Evolutionary conservation across 129 eudicot species (phyloP), one percentile per base, ranked within the genome.

Genomic region (Pseudognaphalium luteoalbum): DNA sequence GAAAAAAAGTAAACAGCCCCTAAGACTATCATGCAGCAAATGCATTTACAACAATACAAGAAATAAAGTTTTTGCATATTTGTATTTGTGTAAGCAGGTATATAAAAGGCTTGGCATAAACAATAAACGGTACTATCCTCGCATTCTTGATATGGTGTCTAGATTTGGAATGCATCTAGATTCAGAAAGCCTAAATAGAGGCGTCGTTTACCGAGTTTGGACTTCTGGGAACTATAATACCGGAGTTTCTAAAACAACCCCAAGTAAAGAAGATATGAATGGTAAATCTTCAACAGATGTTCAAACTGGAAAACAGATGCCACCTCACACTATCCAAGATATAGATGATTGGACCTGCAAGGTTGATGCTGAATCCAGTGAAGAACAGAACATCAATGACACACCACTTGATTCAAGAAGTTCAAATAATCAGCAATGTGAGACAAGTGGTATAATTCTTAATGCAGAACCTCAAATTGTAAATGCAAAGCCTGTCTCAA

Each of bases 81-180:
- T 66, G 28, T 57, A 68, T 63, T 50, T n/a, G 20, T 74, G 22
- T 72, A 70, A 35, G 37, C 91, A 92, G 98, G 84, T 85, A 35
- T 88, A 83, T 70, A 81, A 76, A 74, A 86, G 97, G 86, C 98
- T 93, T 66, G 97, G 98, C 70, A 78, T 93, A 68, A 77, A 79
- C 78, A 82, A 74, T 75, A 93, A 85, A 76, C 80, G 79, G 58
- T 85, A 85, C 76, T 82, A 93, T 57, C 80, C 74, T 77, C 86
- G 90, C 58, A 78, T 85, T 73, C 80, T 80, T 50, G 70, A 71
- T 34, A 80, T 90, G 92, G 83, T 80, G 76, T 66, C 82, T 72
- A 88, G 92, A 83, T 90, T 87, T 76, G 86, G 87, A 42, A 83
- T 93, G 90, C 91, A 86, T 85, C 62, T 85, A 68, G 75, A 78